Conservation (phyloP, 768 basidiomycete species). For the Amanita brunnescens region DNA sequence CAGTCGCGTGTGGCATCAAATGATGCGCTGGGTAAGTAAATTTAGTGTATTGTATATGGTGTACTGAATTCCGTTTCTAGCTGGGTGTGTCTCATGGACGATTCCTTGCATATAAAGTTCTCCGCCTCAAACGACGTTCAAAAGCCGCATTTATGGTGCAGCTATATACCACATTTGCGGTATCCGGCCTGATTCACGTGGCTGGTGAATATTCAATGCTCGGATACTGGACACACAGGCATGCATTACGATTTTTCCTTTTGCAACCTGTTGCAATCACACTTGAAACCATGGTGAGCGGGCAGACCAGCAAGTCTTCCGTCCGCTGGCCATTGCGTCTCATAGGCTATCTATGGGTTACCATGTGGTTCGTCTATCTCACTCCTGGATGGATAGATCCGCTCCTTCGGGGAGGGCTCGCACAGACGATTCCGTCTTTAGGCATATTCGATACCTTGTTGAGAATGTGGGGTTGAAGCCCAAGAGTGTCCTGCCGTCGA, state of each 20-base stretch:
- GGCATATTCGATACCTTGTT: not conserved
- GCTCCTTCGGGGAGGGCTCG: not conserved
- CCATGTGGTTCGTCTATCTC: not conserved
- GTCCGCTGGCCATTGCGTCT: not conserved
- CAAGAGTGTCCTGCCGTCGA: too few species aligned
- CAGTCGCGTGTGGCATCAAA: slow-evolving; percentile 19
- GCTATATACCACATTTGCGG: slow-evolving; percentile 20
- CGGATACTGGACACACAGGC: slow-evolving; percentile 5
- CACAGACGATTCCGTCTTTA: not conserved
- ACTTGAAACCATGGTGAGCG: slow-evolving; percentile 22
- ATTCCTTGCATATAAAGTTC: slow-evolving; percentile 6
- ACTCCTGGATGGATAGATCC: not conserved
- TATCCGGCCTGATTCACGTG: slow-evolving; percentile 23
- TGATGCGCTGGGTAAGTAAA: slow-evolving; percentile 12
- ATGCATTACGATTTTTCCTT: slow-evolving; percentile 19
- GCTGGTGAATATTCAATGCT: slow-evolving; percentile 25
- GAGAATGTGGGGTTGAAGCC: too few species aligned
- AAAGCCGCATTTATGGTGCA: slow-evolving; percentile 11
- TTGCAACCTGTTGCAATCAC: slow-evolving; percentile 26
- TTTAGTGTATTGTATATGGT: not conserved
- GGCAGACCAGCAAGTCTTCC: slow-evolving; percentile 10
- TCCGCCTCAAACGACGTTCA: slow-evolving; percentile 8
- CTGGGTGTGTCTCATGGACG: slow-evolving; percentile 5
- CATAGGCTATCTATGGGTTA: not conserved
- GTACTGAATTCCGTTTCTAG: not conserved